These are phyloP conservation scores for Vigna radiata DNA, from an alignment of 306 rosid genomes.

Conservation along the genomic window DNA sequence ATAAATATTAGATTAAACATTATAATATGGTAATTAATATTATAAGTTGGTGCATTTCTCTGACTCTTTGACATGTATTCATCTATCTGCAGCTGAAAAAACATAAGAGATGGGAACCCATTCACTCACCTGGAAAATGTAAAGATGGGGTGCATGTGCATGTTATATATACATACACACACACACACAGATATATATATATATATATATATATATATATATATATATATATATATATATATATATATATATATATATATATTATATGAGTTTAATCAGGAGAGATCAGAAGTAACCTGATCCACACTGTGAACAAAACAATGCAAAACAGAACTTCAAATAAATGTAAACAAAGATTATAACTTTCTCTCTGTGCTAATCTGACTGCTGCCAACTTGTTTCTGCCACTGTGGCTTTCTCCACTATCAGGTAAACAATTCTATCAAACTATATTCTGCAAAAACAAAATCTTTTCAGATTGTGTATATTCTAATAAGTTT, in stretches of 20 bases:
- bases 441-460: neutral
- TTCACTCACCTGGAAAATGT: conserved; percentile 61
- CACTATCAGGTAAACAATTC: conserved; percentile 36
- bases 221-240: no score
- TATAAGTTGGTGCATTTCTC: neutral
- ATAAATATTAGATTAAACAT: conserved; percentile 1
- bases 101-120: conserved; percentile 46
- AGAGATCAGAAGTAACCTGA: conserved; percentile 44
- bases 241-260: no score
- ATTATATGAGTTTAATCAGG: neutral
- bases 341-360: neutral
- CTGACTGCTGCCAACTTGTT: conserved; percentile 56
- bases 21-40: neutral
- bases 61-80: conserved; percentile 1
- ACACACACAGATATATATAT: no score
- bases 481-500: conserved; percentile 1
- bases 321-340: neutral
- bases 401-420: conserved; percentile 43
- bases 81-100: neutral
- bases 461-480: conserved; percentile 27
- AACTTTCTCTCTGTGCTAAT: conserved; percentile 45
- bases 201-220: no score
- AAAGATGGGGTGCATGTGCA: conserved; percentile 70
- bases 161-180: neutral
- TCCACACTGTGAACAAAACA: neutral